Conservation (phyloP, 768 basidiomycete genomes). For the Tephrocybe sp. region DNA sequence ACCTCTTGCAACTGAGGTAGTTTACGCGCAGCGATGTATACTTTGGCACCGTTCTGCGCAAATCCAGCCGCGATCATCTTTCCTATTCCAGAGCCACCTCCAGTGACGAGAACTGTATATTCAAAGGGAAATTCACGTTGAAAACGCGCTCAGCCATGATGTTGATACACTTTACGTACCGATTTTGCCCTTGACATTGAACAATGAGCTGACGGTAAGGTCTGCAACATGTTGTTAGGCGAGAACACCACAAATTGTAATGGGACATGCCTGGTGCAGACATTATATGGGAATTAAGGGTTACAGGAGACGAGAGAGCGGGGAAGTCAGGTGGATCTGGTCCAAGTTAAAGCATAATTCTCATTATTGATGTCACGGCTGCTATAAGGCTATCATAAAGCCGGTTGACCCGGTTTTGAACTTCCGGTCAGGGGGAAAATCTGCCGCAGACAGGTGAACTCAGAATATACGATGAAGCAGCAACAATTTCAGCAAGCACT, state of each 20-base stretch:
- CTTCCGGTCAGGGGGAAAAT: background rate
- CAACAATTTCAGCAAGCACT: no score
- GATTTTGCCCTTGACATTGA: conserved; percentile 68
- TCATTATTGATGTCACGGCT: conserved; percentile 13
- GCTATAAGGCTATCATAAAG: conserved; percentile 15
- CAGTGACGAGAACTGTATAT: conserved; percentile 67
- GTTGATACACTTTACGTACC: conserved; percentile 36
- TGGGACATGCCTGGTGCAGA: conserved; percentile 18
- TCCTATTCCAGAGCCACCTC: conserved; percentile 82
- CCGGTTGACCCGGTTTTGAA: conserved; percentile 8
- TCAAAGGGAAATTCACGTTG: background rate
- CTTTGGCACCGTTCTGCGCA: conserved; percentile 82
- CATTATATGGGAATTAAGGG: conserved; percentile 12
- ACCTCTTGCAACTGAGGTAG: conserved; percentile 77
- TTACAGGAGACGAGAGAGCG: background rate
- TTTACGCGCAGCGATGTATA: conserved; percentile 88
- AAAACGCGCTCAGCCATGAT: background rate
- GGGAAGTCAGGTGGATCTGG: background rate
- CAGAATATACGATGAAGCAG: no score
- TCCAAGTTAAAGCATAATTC: conserved; percentile 10
- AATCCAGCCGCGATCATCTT: conserved; percentile 82
- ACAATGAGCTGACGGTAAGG: conserved; percentile 52
- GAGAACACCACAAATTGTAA: background rate
- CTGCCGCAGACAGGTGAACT: no score
- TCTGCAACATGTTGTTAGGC: conserved; percentile 29